Percentiles rank a stretch among this genome's conserved stretches.
These are phyloP conservation scores for Thelonectria discophora DNA, from an alignment of 2,329 filamentous ascomycete genomes.

Conservation along the genomic window DNA sequence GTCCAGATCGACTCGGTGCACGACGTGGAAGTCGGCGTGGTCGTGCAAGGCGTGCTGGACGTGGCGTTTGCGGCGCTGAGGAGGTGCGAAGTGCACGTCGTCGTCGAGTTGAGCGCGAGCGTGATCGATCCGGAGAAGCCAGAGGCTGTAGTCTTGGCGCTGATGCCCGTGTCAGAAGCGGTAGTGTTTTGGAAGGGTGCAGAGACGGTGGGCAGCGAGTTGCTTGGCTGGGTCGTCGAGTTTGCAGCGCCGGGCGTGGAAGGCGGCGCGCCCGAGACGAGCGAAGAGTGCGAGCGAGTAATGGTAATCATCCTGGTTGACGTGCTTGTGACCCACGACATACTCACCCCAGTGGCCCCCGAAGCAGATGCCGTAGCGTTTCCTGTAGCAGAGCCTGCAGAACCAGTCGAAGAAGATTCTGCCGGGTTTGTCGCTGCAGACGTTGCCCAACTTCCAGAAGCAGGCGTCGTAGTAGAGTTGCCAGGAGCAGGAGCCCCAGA, in stretches of 20 bases:
- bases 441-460: too few relatives aligned
- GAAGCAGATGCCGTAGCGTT: background rate
- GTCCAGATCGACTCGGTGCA: conserved; percentile 22
- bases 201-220: conserved; percentile 21
- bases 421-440: too few relatives aligned
- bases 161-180: conserved; percentile 16
- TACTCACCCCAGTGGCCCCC: background rate
- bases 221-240: conserved; percentile 18
- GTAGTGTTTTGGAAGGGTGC: conserved; percentile 28
- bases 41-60: conserved; percentile 26
- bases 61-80: conserved; percentile 3
- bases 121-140: conserved; percentile 3
- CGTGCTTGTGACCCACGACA: background rate
- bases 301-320: background rate
- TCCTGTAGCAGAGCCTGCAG: too few relatives aligned
- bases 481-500: too few relatives aligned
- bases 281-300: background rate
- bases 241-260: conserved; percentile 7
- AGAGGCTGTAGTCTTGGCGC: conserved; percentile 18
- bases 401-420: too few relatives aligned
- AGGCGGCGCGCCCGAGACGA: background rate
- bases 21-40: conserved; percentile 23
- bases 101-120: conserved; percentile 24
- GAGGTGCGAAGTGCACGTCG: conserved; percentile 2
- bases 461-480: too few relatives aligned